Evolutionary conservation across 169 alveolate species (phyloP).

Genomic region (Eimeria acervulina): DNA sequence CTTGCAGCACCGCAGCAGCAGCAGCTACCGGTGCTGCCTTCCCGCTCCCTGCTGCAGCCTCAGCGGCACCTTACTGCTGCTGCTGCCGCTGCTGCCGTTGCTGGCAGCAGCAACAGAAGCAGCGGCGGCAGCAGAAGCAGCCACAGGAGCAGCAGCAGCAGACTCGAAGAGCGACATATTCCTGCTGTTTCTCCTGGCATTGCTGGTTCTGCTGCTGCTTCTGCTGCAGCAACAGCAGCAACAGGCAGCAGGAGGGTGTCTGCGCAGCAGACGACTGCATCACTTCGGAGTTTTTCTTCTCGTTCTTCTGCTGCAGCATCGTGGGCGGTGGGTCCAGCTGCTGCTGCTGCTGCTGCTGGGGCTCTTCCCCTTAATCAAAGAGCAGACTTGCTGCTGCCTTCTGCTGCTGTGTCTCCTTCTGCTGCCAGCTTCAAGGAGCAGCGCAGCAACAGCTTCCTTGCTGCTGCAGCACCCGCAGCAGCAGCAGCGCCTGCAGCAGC

Average conservation of each 20-base stretch:
- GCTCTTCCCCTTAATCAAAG: too few relatives aligned
- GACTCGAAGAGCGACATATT: too few relatives aligned
- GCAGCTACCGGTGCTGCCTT: constrained; percentile 4
- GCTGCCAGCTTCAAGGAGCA: not conserved
- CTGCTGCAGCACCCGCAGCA: too few relatives aligned
- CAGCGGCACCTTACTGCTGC: not conserved
- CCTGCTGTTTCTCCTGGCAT: too few relatives aligned
- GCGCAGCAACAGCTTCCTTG: not conserved
- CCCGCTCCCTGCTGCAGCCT: not conserved
- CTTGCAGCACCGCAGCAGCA: not conserved
- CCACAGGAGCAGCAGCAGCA: too few relatives aligned
- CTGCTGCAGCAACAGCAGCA: too few relatives aligned
- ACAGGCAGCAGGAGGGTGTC: too few relatives aligned
- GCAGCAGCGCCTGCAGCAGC: constrained; percentile 5
- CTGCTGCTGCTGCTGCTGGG: not conserved
- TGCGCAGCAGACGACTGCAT: too few relatives aligned
- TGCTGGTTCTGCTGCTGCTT: too few relatives aligned
- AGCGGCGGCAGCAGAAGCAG: too few relatives aligned
- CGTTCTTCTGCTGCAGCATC: not conserved
- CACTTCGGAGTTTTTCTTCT: not conserved
- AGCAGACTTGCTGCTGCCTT: constrained; percentile 27
- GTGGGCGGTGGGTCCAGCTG: not conserved
- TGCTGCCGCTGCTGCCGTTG: constrained; percentile 20
- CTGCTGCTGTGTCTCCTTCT: not conserved
- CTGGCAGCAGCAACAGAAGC: too few relatives aligned